Percentiles rank a stretch among this genome's conserved stretches.
phyloP scores from a whole-genome alignment of 257 asterid species.

The Solanum rostratum region DNA sequence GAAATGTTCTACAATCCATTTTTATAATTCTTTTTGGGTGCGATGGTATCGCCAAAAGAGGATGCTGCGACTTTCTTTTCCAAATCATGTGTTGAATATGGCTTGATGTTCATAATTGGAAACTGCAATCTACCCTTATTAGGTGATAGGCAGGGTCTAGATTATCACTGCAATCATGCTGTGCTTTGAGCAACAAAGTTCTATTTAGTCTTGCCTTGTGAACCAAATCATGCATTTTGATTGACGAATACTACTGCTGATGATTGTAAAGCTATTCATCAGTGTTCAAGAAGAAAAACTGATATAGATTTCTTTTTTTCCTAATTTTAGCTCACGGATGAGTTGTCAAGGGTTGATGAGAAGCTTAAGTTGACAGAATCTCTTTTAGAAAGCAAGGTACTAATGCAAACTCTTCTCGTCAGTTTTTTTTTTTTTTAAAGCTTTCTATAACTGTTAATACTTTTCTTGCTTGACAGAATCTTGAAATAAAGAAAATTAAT shows the following conservation, averaged over 20 bases:
- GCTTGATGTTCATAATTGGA: background rate
- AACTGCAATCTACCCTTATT: background rate
- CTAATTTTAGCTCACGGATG: conserved; percentile 58
- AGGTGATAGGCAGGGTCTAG: background rate
- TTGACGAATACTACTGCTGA: background rate
- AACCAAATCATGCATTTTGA: background rate
- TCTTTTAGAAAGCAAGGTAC: conserved; percentile 84
- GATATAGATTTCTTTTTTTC: background rate
- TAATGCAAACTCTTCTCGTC: background rate
- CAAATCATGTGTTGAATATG: background rate
- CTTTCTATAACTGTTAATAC: background rate
- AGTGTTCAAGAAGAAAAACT: background rate
- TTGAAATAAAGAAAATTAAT: conserved; percentile 85
- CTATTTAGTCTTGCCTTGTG: background rate
- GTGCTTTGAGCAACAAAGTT: background rate
- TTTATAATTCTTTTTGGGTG: background rate
- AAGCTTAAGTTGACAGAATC: conserved; percentile 87
- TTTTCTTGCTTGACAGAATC: conserved; percentile 47
- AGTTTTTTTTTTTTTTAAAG: background rate
- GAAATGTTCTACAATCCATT: background rate
- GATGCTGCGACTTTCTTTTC: background rate
- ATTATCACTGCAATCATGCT: background rate
- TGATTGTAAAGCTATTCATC: background rate
- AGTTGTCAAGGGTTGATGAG: conserved; percentile 71
- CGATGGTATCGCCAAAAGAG: background rate